Base-by-base conservation (phyloP, 2,329 filamentous ascomycete genomes). In the Colletotrichum orbiculare region DNA sequence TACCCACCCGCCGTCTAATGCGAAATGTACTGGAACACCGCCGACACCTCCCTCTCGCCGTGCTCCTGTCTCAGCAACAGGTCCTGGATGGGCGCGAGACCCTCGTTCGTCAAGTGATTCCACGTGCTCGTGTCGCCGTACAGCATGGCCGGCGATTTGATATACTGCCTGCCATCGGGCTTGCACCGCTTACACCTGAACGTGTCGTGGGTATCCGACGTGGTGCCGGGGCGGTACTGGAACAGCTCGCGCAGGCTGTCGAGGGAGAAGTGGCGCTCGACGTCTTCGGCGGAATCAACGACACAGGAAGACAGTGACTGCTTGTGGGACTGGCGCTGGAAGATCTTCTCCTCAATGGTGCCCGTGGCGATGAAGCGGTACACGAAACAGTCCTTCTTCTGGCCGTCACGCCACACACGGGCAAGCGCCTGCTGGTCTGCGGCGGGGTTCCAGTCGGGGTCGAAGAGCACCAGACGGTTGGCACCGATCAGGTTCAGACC, bases 321-420 rank as follows among this genome's bases (percentile, higher is more conserved):
- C 79, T 99, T 99, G 83, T 99, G 96, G 1, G 93, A 97, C 75
- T 99, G 96, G 9, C 96, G 91, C 78, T 99, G 96, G 81, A 99
- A 99, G 71, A 99, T 97, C 81, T 99, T 99, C 78, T 99, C 96
- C 75, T 99, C 96, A 67, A 99, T 99, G 0, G 94, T 97, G 4
- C 96, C 96, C 0, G 96, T 98, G 0, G 94, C 92, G 72, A 99
- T 99, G 80, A 99, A 99, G n/a, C 96, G 92, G 77, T 99, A 99
- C 13, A 99, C 96, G 72, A 99, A 99, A 74, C 96, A 99, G 74
- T 99, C 96, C 75, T 99, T 99, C 85, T 96, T 98, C 78, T 99
- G 96, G 0, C 96, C 96, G 72, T 99, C 96, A 83, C 96, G 92
- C 96, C 96, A 99, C 17, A 99, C 96, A 82, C 96, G 92, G 41